phyloP scores from a whole-genome alignment of 1,284 basidiomycete genomes.

The Phellopilus nigrolimitatus region DNA sequence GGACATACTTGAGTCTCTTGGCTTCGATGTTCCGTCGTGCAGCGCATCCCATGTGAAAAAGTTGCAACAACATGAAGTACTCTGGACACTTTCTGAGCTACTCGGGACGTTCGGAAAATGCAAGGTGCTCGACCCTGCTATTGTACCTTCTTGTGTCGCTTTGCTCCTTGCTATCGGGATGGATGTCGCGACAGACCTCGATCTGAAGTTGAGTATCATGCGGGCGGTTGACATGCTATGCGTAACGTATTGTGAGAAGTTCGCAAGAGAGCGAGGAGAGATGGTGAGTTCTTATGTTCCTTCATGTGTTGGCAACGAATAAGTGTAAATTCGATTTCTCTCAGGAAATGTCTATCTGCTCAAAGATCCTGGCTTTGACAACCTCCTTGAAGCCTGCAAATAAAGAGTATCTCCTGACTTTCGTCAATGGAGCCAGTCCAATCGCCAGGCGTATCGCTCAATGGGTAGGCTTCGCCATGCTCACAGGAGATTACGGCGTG shows the following conservation, averaged over 20 bases:
- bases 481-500: constrained; percentile 29
- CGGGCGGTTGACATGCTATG: constrained; percentile 43
- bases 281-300: constrained; percentile 29
- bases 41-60: background rate
- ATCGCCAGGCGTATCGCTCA: constrained; percentile 51
- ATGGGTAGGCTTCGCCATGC: constrained; percentile 46
- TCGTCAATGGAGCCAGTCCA: constrained; percentile 47
- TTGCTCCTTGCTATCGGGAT: constrained; percentile 49
- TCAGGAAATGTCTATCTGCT: constrained; percentile 46
- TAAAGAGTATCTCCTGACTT: constrained; percentile 43
- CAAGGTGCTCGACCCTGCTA: constrained; percentile 30
- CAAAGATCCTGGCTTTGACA: constrained; percentile 38
- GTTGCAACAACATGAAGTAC: background rate
- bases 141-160: constrained; percentile 46
- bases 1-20: background rate
- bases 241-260: constrained; percentile 30
- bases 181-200: constrained; percentile 42
- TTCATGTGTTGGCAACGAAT: too few species aligned
- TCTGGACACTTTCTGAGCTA: constrained; percentile 7
- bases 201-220: constrained; percentile 42
- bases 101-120: background rate
- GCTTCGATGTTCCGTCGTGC: background rate
- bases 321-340: constrained; percentile 5
- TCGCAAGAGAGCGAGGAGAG: constrained; percentile 28
- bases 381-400: constrained; percentile 35